Percentiles rank a stretch among this genome's conserved stretches.
Evolutionary conservation across 441 rosid genomes (phyloP).

Genomic region (Rhodomyrtus psidioides): DNA sequence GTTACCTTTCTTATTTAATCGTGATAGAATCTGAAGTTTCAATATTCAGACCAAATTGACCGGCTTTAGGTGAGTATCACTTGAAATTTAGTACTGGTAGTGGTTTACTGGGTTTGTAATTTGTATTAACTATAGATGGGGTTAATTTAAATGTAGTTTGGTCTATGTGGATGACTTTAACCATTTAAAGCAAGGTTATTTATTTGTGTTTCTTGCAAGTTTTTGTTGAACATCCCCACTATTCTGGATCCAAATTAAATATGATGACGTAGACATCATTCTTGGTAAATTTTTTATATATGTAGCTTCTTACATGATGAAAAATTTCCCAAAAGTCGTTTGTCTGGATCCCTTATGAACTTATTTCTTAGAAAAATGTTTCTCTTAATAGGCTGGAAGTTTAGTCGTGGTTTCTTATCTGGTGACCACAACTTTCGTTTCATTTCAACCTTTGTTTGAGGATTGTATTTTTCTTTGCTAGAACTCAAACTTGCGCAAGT

Average conservation of each 20-base stretch:
- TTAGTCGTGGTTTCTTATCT: neutral
- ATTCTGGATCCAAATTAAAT: neutral
- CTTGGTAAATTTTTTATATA: neutral
- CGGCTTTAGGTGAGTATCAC: neutral
- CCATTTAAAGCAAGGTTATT: neutral
- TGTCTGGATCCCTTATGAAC: neutral
- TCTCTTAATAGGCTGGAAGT: neutral
- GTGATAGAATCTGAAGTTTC: neutral
- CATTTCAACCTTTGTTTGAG: neutral
- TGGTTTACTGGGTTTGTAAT: neutral
- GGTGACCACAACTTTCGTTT: neutral
- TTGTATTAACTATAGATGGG: neutral
- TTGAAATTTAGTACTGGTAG: neutral
- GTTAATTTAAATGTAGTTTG: neutral
- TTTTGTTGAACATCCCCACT: neutral
- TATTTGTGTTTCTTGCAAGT: neutral
- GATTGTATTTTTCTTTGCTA: neutral
- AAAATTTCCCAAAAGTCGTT: neutral
- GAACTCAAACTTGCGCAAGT: neutral
- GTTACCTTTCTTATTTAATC: neutral
- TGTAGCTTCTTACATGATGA: neutral
- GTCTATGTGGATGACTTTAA: neutral
- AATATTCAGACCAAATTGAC: neutral
- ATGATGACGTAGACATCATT: neutral
- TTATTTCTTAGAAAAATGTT: neutral